Conservation (phyloP, 306 rosid species). For the Trifolium repens region DNA sequence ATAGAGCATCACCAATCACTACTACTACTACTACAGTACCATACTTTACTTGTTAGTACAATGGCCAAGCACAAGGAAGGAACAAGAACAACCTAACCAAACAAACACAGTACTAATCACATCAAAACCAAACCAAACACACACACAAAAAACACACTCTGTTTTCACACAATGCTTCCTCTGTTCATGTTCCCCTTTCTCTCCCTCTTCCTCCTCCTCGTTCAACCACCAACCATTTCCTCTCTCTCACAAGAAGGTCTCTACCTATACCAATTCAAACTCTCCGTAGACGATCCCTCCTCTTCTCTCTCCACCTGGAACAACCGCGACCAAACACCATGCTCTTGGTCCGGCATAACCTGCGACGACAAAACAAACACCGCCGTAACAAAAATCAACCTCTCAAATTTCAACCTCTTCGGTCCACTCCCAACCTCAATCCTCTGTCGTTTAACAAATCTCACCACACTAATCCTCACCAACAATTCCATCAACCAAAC, state of each 20-base stretch:
- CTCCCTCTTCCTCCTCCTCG: slow-evolving; percentile 17
- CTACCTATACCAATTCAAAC: slow-evolving; percentile 58
- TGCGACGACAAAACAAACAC: slow-evolving; percentile 53
- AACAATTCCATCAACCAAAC: slow-evolving; percentile 76
- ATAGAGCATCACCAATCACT: neutral
- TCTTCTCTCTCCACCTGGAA: slow-evolving; percentile 69
- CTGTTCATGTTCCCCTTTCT: slow-evolving; percentile 19
- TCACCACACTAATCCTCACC: slow-evolving; percentile 56
- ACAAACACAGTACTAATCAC: too few relatives aligned
- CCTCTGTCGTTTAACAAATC: slow-evolving; percentile 66
- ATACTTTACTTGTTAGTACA: neutral
- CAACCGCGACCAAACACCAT: slow-evolving; percentile 58
- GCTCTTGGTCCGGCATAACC: slow-evolving; percentile 66
- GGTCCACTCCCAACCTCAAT: slow-evolving; percentile 63
- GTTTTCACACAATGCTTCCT: slow-evolving; percentile 1
- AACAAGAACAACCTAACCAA: neutral
- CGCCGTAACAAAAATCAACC: slow-evolving; percentile 58
- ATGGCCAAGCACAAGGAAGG: neutral
- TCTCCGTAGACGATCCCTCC: slow-evolving; percentile 58
- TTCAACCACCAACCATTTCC: slow-evolving; percentile 2
- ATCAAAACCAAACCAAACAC: neutral
- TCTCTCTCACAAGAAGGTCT: slow-evolving; percentile 70
- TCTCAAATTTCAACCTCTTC: slow-evolving; percentile 58
- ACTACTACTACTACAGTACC: neutral
- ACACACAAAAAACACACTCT: neutral